Conservation (phyloP, 305 asterid genomes). For the Stenogyne calaminthoides region DNA sequence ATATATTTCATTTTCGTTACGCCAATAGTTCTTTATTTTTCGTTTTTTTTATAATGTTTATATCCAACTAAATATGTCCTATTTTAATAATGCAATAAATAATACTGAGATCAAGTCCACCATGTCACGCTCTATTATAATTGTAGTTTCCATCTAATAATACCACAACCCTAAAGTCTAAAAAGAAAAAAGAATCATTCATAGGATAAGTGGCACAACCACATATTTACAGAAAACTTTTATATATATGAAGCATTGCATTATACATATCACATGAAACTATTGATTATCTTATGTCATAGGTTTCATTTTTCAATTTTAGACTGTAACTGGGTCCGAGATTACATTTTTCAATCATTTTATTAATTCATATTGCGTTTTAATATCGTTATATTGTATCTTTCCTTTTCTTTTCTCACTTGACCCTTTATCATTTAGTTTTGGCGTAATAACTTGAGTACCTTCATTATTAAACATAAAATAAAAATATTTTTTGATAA, state of each 20-base stretch:
- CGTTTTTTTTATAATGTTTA: not conserved
- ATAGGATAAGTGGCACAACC: not conserved
- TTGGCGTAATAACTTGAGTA: too few species aligned
- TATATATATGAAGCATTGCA: not conserved
- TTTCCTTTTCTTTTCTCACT: too few species aligned
- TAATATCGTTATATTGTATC: too few species aligned
- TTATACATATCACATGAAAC: not conserved
- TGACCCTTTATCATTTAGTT: too few species aligned
- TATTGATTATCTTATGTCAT: too few species aligned
- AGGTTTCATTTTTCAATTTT: too few species aligned
- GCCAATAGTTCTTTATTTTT: not conserved
- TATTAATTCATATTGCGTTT: too few species aligned
- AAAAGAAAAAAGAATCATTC: constrained; percentile 2
- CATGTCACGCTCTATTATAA: constrained; percentile 1
- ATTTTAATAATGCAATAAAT: not conserved
- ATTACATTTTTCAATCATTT: too few species aligned
- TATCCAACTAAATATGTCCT: not conserved
- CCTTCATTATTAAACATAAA: too few species aligned
- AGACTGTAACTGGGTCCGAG: too few species aligned
- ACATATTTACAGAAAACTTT: not conserved
- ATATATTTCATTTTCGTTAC: constrained; percentile 11
- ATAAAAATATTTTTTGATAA: too few species aligned
- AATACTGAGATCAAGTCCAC: constrained; percentile 1
- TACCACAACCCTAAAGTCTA: not conserved
- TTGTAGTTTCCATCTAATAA: constrained; percentile 4